Evolutionary conservation across 306 rosid genomes (phyloP), one percentile per base, ranked within the genome.

Genomic region (Rosa multiflora): DNA sequence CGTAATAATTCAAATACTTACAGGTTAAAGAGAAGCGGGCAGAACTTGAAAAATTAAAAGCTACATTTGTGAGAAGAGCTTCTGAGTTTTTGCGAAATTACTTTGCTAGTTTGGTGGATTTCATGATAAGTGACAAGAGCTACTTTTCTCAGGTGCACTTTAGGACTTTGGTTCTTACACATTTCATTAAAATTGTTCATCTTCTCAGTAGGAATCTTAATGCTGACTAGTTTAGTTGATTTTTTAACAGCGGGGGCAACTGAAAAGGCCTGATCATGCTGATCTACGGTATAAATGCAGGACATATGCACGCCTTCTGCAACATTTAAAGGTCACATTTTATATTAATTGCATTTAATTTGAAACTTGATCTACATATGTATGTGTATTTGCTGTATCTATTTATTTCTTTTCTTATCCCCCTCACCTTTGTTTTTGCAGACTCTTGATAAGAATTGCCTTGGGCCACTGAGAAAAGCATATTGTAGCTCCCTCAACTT

Each of bases 221-320:
- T 44, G 81, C 78, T 85, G 82, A 72, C 53, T 82, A 74, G 53
- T 69, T 66, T 80, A 74, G 74, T 74, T 86, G 73, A 72, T 80
- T 79, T 63, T 64, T 55, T 35, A 83, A 84, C 86, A 95, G 99
- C 85, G 96, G 63, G 99, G 99, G 81, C 98, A 93, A 82, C 86
- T 95, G 83, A 95, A 95, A 88, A 91, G 97, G 91, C 99, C 98
- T 6, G 99, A 95, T 88, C 99, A 91, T 86, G 91, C 98, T 89
- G 98, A 91, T 80, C 80, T 93, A 83, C 90, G 98, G 86, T 89
- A 81, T 87, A 95, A 89, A 88, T 95, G 98, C 88, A 86, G 94
- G 92, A 91, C 94, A 72, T 92, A 95, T 78, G 98, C 98, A 58
- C 92, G 96, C 78, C 93, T 95, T 84, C 73, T 95, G 84, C 97